Base-by-base conservation (phyloP, 2,329 filamentous ascomycete genomes). In the Madurella mycetomatis region DNA sequence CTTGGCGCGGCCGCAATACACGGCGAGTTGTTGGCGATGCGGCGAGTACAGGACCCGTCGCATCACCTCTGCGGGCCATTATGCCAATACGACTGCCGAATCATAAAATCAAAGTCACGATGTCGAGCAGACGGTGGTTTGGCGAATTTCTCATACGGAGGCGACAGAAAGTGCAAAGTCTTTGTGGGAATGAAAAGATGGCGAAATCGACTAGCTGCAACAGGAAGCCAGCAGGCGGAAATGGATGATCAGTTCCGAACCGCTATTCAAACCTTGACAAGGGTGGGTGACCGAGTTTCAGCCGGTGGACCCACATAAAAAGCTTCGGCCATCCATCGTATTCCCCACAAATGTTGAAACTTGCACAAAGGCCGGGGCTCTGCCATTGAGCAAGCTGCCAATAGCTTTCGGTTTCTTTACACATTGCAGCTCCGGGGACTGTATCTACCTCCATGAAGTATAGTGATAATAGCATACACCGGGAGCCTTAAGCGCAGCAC, bases 1-100 rank as follows among this genome's bases (percentile, higher is more conserved):
- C 56, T 62, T 57, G 62, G 62, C 62, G 62, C 44, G 57, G 60
- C 53, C 60, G 53, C 31, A 61, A 46, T 31, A 49, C 31, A 50
- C 59, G 59, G 18, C 49, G 47, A 40, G 48, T 47, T 41, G 46
- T 46, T 42, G 55, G 32, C 45, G 54, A 55, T 31, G 49, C 34
- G 48, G 39, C 39, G 51, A 47, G 51, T 51, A 47, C 51, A 12
- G 49, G 13, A 42, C 44, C 45, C 48, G 30, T 37, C 18, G 44
- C 47, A 49, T 32, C 41, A 30, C 25, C 37, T 31, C 53, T 45
- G 42, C 54, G 60, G 45, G 51, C 56, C 49, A 17, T 58, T 53
- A 59, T 58, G 44, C 13, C 44, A 47, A 49, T 39, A 15, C 30
- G 15, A 19, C 18, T 18, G 40, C 9, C 7, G 4, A 37, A 45